Percentiles rank a stretch among this genome's conserved stretches.
phyloP scores from a whole-genome alignment of 2,329 filamentous ascomycete genomes.

The Ophiostoma himal-ulmi region DNA sequence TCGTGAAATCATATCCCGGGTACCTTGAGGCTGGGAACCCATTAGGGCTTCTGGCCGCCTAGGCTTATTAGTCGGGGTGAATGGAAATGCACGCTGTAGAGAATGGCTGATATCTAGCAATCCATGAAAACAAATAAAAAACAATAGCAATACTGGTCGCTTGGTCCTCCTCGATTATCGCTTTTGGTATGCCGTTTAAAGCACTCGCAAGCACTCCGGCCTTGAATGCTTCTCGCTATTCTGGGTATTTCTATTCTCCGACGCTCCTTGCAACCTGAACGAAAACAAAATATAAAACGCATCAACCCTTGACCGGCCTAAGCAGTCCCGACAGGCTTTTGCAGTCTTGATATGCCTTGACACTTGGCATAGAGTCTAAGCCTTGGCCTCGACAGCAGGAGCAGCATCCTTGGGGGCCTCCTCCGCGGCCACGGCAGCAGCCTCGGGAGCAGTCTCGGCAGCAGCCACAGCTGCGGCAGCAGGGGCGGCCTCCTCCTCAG shows the following conservation, averaged over 20 bases:
- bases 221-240: neutral
- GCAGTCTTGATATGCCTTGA: too few relatives aligned
- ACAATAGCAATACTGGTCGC: conserved; percentile 18
- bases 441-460: neutral
- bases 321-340: neutral
- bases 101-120: neutral
- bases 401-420: neutral
- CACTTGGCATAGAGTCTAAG: neutral
- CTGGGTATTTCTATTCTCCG: conserved; percentile 18
- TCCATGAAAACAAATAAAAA: conserved; percentile 12
- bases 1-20: conserved; percentile 13
- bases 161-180: conserved; percentile 2
- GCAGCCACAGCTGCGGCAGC: neutral
- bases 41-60: neutral
- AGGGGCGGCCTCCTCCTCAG: conserved; percentile 12
- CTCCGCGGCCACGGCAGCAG: conserved; percentile 7
- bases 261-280: neutral
- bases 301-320: neutral
- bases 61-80: conserved; percentile 17
- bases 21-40: neutral
- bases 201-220: neutral
- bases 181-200: neutral
- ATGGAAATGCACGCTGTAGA: conserved; percentile 6
- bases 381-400: conserved; percentile 14
- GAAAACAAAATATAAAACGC: neutral